These are phyloP conservation scores for Gyrodon lividus DNA, from an alignment of 768 basidiomycete species.

Conservation along the genomic window DNA sequence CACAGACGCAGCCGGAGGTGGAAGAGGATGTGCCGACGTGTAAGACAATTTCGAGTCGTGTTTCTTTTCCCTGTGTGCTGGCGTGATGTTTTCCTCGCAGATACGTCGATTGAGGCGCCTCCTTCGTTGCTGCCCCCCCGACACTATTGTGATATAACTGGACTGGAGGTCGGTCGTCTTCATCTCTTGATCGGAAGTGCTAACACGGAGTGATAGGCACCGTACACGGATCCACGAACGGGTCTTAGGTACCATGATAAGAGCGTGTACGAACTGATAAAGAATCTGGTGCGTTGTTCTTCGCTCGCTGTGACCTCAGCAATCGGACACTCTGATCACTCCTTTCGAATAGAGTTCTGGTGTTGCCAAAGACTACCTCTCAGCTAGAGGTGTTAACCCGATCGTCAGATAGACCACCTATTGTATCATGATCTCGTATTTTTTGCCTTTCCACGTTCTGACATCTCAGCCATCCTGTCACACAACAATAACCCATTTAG, in stretches of 20 bases:
- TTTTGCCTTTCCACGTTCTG: background rate
- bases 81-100: constrained; percentile 33
- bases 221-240: constrained; percentile 81
- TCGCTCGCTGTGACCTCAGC: background rate
- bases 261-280: constrained; percentile 81
- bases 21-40: constrained; percentile 74
- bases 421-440: background rate
- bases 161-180: constrained; percentile 57
- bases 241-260: constrained; percentile 82
- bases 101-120: constrained; percentile 80
- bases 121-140: constrained; percentile 75
- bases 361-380: constrained; percentile 73
- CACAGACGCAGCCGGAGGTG: constrained; percentile 14
- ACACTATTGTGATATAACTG: constrained; percentile 85
- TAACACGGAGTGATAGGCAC: constrained; percentile 47
- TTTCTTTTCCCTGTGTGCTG: background rate
- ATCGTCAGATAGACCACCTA: constrained; percentile 38
- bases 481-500: background rate
- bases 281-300: constrained; percentile 54
- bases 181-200: background rate
- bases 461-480: background rate
- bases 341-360: constrained; percentile 52
- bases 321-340: background rate
- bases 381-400: constrained; percentile 51
- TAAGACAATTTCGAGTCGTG: constrained; percentile 39